Evolutionary conservation across 2,329 filamentous ascomycete genomes (phyloP).

Genomic region (Trichoderma koningiopsis): DNA sequence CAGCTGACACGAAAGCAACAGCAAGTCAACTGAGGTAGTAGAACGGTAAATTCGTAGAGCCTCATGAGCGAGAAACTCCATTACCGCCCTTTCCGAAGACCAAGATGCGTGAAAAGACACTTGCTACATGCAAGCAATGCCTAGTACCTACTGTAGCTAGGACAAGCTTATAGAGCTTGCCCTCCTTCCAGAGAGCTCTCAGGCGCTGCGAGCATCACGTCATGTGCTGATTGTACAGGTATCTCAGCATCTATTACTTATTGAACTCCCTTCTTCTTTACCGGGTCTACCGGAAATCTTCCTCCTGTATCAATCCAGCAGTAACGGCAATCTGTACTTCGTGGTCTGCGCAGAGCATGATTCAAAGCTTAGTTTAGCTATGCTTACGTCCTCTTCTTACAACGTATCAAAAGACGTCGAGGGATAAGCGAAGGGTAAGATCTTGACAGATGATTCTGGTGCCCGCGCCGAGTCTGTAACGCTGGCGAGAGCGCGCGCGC

Average conservation of each 20-base stretch:
- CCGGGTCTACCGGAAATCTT: constrained; percentile 10
- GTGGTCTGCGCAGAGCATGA: neutral
- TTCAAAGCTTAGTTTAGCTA: constrained; percentile 3
- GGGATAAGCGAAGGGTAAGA: constrained; percentile 21
- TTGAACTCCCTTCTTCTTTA: neutral
- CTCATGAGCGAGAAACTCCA: neutral
- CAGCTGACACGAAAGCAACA: neutral
- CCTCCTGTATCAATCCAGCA: neutral
- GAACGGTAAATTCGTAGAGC: neutral
- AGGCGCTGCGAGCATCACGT: constrained; percentile 12
- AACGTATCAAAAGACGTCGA: neutral
- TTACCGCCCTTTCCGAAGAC: neutral
- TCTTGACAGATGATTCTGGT: constrained; percentile 23
- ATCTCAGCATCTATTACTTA: neutral
- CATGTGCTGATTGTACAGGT: constrained; percentile 12
- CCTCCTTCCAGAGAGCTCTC: neutral
- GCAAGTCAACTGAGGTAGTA: neutral
- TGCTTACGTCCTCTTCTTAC: constrained; percentile 12
- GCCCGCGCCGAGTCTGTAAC: constrained; percentile 6
- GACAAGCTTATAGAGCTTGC: neutral
- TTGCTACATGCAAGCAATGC: neutral
- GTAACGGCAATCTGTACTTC: neutral
- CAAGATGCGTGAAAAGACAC: neutral
- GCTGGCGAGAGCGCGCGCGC: constrained; percentile 23
- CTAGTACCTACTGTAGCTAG: neutral